Base-by-base conservation (phyloP, 2,329 filamentous ascomycete genomes). In the Colletotrichum australisinense region DNA sequence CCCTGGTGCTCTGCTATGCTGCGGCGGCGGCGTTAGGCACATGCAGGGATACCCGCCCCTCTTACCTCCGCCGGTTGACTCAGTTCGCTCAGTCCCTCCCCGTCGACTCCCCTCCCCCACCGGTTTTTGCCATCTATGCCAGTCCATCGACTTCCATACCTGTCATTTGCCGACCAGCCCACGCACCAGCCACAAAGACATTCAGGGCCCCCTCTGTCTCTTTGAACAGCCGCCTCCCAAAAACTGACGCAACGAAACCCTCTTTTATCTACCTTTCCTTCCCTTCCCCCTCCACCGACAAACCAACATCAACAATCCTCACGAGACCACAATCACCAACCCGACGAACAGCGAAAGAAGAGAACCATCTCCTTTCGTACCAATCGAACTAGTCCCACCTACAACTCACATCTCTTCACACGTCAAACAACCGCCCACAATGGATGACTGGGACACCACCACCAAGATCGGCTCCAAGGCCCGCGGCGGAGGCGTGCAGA, bases 391-490 rank as follows among this genome's bases (percentile, higher is more conserved):
- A n/a, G n/a, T n/a, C n/a, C n/a, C n/a, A n/a, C n/a, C n/a, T n/a
- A n/a, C n/a, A n/a, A n/a, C n/a, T n/a, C n/a, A n/a, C n/a, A n/a
- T n/a, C n/a, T n/a, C n/a, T n/a, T n/a, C n/a, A n/a, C n/a, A n/a
- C n/a, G n/a, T n/a, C n/a, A n/a, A n/a, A n/a, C n/a, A 78, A 78
- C 84, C 78, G 78, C 89, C 91, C 92, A 92, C 80, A 65, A 91
- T 93, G 90, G 84, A 82, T 66, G 95, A 97, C 80, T 98, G 96
- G 95, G 93, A 98, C 79, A 84, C 86, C 78, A 91, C 93, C 78
- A 97, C 95, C 86, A 97, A 97, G 90, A 98, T 99, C 82, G 97
- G 97, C 81, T 94, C 91, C 90, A 96, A 94, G 86, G 90, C 90
- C 81, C 91, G 92, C 80, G 90, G 91, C 76, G 93, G 92, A 78